Evolutionary conservation across 768 basidiomycete species (phyloP).

Genomic region (Collybia sordida): DNA sequence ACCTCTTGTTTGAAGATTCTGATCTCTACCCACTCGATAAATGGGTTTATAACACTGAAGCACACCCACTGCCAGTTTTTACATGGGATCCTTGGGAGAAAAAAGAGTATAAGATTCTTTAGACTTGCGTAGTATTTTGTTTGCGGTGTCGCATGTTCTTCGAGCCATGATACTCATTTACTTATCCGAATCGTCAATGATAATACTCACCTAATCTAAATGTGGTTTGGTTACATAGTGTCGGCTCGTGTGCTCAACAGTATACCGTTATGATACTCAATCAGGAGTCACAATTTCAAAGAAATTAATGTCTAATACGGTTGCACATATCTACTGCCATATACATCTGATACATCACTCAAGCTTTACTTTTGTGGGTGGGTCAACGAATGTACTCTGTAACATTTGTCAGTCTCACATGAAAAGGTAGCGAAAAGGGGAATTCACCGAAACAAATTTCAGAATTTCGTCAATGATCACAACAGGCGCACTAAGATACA

Average conservation of each 20-base stretch:
- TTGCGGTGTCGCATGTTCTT: too few relatives aligned
- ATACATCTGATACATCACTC: conserved; percentile 32
- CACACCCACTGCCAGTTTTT: conserved; percentile 70
- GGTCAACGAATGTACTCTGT: conserved; percentile 58
- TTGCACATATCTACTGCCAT: conserved; percentile 13
- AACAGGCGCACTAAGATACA: conserved; percentile 86
- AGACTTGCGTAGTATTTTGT: not conserved
- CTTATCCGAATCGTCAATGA: too few relatives aligned
- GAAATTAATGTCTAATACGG: conserved; percentile 13
- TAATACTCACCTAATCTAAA: too few relatives aligned
- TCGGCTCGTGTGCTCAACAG: too few relatives aligned
- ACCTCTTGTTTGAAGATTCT: conserved; percentile 60
- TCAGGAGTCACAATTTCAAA: not conserved
- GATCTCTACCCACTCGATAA: conserved; percentile 49
- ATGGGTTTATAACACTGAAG: conserved; percentile 70
- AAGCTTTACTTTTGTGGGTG: conserved; percentile 51
- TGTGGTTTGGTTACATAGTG: too few relatives aligned
- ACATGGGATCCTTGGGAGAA: conserved; percentile 57
- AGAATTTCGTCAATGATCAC: conserved; percentile 87
- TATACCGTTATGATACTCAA: too few relatives aligned
- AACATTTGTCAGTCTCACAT: not conserved
- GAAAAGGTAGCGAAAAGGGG: not conserved
- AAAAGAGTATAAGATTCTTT: conserved; percentile 35
- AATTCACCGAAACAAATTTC: conserved; percentile 76
- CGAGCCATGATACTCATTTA: too few relatives aligned